Conservation (phyloP, 768 basidiomycete species). For the Serendipita indica region DNA sequence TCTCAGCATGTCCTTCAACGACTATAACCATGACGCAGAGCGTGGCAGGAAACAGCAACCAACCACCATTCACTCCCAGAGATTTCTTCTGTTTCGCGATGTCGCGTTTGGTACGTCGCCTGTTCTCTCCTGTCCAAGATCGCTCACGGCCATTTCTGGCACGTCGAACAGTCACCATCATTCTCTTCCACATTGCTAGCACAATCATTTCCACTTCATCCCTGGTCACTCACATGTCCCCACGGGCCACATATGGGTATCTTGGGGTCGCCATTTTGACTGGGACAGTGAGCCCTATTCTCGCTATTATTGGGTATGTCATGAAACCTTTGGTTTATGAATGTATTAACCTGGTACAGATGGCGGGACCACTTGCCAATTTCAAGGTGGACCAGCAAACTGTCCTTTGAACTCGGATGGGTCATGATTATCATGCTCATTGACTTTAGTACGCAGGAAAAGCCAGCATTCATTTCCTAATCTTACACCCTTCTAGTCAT, state of each 20-base stretch:
- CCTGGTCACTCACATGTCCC: background rate
- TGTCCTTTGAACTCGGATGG: background rate
- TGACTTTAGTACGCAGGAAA: background rate
- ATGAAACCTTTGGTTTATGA: background rate
- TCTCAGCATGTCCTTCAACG: background rate
- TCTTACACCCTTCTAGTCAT: background rate
- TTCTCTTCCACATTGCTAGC: background rate
- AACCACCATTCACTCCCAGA: background rate
- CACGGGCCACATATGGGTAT: background rate
- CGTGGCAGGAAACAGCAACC: background rate
- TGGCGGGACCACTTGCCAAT: background rate
- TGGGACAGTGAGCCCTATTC: background rate
- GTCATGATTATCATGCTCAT: background rate
- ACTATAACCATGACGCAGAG: background rate
- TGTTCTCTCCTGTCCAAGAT: background rate
- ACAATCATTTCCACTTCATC: background rate
- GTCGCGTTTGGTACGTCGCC: background rate
- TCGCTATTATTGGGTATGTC: background rate
- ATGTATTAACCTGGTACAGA: background rate
- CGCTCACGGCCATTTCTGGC: background rate
- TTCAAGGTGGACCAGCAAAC: background rate
- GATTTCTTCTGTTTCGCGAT: conserved; percentile 5
- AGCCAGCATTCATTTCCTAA: background rate
- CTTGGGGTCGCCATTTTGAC: conserved; percentile 2
- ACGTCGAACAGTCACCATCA: background rate